Conservation (phyloP, 495 filamentous ascomycete species). For the Talaromyces wortmannii region DNA sequence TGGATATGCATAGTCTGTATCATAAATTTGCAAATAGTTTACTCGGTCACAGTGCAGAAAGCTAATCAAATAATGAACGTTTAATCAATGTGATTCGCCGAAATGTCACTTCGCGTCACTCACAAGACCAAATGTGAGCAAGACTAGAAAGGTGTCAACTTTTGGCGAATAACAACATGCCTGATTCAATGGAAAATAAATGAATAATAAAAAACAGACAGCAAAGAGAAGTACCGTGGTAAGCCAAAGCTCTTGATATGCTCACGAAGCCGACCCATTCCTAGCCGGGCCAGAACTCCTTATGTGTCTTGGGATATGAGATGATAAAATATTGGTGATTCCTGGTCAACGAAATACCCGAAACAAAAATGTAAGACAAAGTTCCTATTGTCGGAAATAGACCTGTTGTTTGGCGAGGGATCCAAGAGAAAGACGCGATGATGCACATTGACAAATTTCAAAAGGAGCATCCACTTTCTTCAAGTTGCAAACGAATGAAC, state of each 20-base stretch:
- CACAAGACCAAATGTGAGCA: background rate
- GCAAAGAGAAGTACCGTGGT: conserved; percentile 3
- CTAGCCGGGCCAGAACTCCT: conserved; percentile 1
- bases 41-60: background rate
- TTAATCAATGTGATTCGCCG: background rate
- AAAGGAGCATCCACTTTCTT: background rate
- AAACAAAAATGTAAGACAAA: conserved; percentile 6
- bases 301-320: conserved; percentile 6
- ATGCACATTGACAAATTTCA: background rate
- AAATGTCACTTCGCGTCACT: background rate
- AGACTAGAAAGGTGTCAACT: background rate
- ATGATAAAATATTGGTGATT: conserved; percentile 2
- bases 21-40: background rate
- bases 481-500: background rate
- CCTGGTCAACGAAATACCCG: background rate
- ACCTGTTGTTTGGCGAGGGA: background rate
- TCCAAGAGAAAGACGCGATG: conserved; percentile 4
- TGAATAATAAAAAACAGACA: conserved; percentile 1
- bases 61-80: background rate
- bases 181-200: background rate
- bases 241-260: conserved; percentile 7
- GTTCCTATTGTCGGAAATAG: conserved; percentile 1
- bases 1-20: background rate
- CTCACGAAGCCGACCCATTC: background rate
- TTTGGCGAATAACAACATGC: background rate